Percentiles rank a stretch among this genome's conserved stretches.
Conservation (phyloP, 345 rosid species). For the Microcos paniculata region DNA sequence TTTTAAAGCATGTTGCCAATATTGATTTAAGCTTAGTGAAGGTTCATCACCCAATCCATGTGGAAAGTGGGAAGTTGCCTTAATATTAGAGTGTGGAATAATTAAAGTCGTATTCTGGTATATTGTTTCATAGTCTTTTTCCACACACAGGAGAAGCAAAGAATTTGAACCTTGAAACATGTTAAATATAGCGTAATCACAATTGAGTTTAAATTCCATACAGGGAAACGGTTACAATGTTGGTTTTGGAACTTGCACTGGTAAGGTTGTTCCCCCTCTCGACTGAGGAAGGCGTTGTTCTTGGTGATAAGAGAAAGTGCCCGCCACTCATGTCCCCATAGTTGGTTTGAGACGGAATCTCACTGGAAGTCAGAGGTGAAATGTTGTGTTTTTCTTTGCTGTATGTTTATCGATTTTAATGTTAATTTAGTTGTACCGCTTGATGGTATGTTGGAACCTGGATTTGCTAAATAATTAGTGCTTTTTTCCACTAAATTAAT, state of each 20-base stretch:
- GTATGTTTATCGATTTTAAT: background rate
- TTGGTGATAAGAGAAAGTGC: background rate
- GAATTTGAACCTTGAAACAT: background rate
- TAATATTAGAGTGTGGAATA: background rate
- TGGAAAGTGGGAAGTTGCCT: background rate
- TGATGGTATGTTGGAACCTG: background rate
- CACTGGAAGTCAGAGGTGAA: background rate
- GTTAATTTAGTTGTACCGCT: background rate
- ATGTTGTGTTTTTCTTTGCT: background rate
- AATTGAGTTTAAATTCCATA: conserved; percentile 22
- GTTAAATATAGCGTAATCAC: background rate
- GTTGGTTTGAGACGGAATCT: background rate
- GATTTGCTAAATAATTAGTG: background rate
- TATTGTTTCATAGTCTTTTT: background rate
- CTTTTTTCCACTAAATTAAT: background rate
- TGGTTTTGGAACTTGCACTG: conserved; percentile 89
- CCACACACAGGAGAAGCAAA: background rate
- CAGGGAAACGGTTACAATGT: conserved; percentile 90
- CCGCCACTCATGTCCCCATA: background rate
- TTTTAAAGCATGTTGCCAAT: background rate
- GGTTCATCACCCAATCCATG: background rate
- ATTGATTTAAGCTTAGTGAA: background rate
- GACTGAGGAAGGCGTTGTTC: conserved; percentile 16
- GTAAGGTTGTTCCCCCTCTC: conserved; percentile 66
- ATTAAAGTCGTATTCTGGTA: background rate